Base-by-base conservation (phyloP, 2,329 filamentous ascomycete genomes). In the Nemania sp. region DNA sequence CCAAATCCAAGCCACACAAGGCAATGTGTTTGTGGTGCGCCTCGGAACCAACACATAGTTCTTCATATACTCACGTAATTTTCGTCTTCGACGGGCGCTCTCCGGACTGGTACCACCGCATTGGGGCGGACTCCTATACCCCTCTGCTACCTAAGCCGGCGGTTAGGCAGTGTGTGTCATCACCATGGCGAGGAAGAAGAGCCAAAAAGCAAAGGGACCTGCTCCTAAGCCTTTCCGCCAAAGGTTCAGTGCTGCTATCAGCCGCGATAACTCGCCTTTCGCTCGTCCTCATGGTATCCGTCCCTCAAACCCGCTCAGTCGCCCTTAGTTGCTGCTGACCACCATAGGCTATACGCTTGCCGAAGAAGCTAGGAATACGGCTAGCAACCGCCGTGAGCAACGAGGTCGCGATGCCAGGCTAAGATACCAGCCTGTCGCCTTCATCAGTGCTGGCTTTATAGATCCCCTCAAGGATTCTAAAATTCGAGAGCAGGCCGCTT, bases 361-460 rank as follows among this genome's bases (percentile, higher is more conserved):
- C 54, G 80, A 85, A 18, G 79, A 83, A 68, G 82, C 81, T 59
- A 75, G 78, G 54, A 78, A 82, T 59, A 85, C 82, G 2, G 76
- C 76, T 18, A 74, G 72, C 25, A 79, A 80, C 54, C 79, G 80
- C 51, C 75, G 76, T 35, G 76, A 75, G 0, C 66, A 67, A n/a
- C 78, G 75, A 75, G 74, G 72, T 15, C 65, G 69, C 34, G 77
- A 76, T 57, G 72, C 73, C 18, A 79, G 74, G 49, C 73, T 87
- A 10, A 77, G 84, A 55, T 73, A 76, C 45, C 77, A 76, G 43
- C 83, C 84, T 1, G 77, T 87, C 3, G 63, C 63, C 0, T 87
- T 87, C 57, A 73, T 85, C 48, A 85, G 82, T 61, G 79, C 79
- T n/a, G 84, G 83, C 5, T 68, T 77, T 43, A 79, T 79, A 49